Evolutionary conservation across 2,329 filamentous ascomycete species (phyloP).

Genomic region (Gaeumannomyces tritici): DNA sequence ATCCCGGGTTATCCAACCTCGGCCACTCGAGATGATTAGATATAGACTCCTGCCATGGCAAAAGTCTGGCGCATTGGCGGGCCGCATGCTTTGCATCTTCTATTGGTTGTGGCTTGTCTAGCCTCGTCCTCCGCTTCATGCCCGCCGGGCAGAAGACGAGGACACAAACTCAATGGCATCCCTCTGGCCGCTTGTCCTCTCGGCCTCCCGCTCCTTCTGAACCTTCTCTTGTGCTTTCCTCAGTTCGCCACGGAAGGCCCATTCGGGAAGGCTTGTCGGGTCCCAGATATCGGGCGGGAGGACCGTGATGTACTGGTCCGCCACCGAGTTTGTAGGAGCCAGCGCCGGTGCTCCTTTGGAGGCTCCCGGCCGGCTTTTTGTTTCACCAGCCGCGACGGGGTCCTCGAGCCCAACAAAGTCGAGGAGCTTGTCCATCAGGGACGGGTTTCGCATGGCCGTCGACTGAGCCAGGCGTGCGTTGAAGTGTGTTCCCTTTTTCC

Average conservation of each 20-base stretch:
- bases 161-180: slow-evolving; percentile 41
- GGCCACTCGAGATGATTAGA: neutral
- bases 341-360: slow-evolving; percentile 18
- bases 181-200: slow-evolving; percentile 25
- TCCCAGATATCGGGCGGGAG: slow-evolving; percentile 48
- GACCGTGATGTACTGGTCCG: slow-evolving; percentile 54
- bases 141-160: slow-evolving; percentile 12
- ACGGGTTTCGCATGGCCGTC: slow-evolving; percentile 60
- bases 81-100: neutral
- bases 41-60: neutral
- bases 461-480: slow-evolving; percentile 63
- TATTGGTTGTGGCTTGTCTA: slow-evolving; percentile 20
- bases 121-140: slow-evolving; percentile 22
- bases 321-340: neutral
- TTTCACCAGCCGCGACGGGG: slow-evolving; percentile 15
- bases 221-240: slow-evolving; percentile 36
- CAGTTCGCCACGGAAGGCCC: slow-evolving; percentile 41
- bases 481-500: slow-evolving; percentile 63
- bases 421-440: slow-evolving; percentile 62
- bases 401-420: slow-evolving; percentile 47
- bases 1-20: neutral
- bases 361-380: neutral
- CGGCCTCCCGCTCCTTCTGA: slow-evolving; percentile 28
- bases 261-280: slow-evolving; percentile 42
- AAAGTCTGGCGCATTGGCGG: neutral